A percentile compares a stretch with the other conserved stretches of the same genome.
Conservation (phyloP, 1,284 basidiomycete species). For the Pseudozyma sp. region DNA sequence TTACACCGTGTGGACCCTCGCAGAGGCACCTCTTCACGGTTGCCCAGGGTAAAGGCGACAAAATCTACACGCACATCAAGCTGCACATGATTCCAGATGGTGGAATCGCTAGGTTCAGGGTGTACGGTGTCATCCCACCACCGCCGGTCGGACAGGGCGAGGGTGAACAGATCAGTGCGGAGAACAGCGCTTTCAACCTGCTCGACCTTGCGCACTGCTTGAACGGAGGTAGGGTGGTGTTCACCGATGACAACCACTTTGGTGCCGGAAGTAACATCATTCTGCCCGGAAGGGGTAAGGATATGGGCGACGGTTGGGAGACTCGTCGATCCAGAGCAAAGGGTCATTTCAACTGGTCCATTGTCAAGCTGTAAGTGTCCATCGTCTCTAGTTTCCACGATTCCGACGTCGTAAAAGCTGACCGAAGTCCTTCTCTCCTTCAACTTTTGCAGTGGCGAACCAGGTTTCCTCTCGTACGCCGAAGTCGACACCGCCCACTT, state of each 20-base stretch:
- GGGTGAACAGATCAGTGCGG: conserved; percentile 56
- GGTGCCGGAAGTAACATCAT: conserved; percentile 91
- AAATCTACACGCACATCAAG: conserved; percentile 82
- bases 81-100: conserved; percentile 97
- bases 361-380: conserved; percentile 82
- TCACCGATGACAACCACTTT: conserved; percentile 87
- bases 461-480: conserved; percentile 78
- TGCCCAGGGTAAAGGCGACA: conserved; percentile 55
- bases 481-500: conserved; percentile 96
- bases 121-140: conserved; percentile 62
- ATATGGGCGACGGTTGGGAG: conserved; percentile 99
- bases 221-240: conserved; percentile 84
- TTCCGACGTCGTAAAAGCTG: neutral
- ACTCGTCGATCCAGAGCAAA: conserved; percentile 85
- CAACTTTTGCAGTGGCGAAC: conserved; percentile 33
- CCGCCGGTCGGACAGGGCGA: conserved; percentile 67
- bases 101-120: conserved; percentile 73
- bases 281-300: conserved; percentile 84
- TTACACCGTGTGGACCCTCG: conserved; percentile 75
- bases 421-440: conserved; percentile 1
- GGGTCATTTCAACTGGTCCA: conserved; percentile 88
- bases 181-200: conserved; percentile 68
- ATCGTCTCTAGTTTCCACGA: neutral
- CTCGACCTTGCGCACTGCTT: conserved; percentile 91
- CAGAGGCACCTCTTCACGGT: conserved; percentile 87